Conservation (phyloP, 1,139 yeast genomes). For the Pichia sp. region DNA sequence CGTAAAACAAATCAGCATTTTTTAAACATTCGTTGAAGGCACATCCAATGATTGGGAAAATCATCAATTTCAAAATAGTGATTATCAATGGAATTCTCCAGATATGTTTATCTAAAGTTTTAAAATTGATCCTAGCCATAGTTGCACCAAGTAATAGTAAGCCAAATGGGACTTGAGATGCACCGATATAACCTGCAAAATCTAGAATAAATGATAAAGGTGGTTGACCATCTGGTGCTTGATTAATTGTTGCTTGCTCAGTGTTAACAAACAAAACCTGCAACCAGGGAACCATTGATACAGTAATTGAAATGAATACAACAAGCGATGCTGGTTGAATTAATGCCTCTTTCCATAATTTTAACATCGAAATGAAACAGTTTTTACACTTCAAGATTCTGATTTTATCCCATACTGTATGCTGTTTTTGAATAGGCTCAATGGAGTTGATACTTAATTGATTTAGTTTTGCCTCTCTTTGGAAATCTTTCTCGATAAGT, state of each 20-base stretch:
- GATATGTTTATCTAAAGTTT: conserved; percentile 61
- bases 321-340: conserved; percentile 42
- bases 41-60: conserved; percentile 63
- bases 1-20: conserved; percentile 48
- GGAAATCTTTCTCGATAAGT: conserved; percentile 70
- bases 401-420: neutral
- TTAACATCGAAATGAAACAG: conserved; percentile 37
- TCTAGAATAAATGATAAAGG: conserved; percentile 85
- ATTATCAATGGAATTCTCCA: conserved; percentile 58
- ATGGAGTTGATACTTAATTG: neutral
- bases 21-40: conserved; percentile 51
- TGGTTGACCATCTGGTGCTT: conserved; percentile 84
- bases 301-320: conserved; percentile 33
- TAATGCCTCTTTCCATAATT: conserved; percentile 25
- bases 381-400: neutral
- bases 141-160: conserved; percentile 82
- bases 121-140: conserved; percentile 66
- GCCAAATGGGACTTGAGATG: conserved; percentile 89
- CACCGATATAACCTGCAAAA: conserved; percentile 72
- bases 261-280: conserved; percentile 69
- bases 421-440: neutral
- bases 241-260: conserved; percentile 40
- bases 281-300: conserved; percentile 62
- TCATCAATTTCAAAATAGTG: conserved; percentile 45
- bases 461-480: conserved; percentile 32